phyloP scores from a whole-genome alignment of 2,329 filamentous ascomycete species.

The Colletotrichum simmondsii region DNA sequence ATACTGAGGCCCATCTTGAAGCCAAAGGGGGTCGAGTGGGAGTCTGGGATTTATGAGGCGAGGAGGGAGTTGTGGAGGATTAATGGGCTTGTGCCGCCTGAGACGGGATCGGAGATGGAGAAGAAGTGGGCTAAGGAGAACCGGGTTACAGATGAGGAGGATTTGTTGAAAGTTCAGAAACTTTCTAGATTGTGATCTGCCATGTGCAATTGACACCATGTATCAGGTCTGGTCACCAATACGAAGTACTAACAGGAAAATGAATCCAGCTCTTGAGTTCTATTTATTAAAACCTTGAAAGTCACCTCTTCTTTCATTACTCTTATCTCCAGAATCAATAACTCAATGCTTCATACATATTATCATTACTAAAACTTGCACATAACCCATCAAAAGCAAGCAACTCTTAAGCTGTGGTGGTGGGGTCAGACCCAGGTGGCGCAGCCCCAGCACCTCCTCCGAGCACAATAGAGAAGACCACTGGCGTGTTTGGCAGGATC shows the following conservation, averaged over 20 bases:
- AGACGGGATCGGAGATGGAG: constrained; percentile 4
- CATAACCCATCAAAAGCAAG: neutral
- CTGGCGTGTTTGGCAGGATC: neutral
- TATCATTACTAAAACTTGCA: neutral
- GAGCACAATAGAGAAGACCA: neutral
- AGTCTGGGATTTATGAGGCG: constrained; percentile 23
- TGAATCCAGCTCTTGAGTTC: too few species aligned
- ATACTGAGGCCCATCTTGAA: constrained; percentile 1
- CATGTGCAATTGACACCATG: too few species aligned
- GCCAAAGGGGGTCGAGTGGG: constrained; percentile 13
- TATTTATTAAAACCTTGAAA: too few species aligned
- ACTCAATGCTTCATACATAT: neutral
- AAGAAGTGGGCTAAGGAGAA: neutral
- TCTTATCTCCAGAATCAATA: too few species aligned
- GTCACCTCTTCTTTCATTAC: too few species aligned
- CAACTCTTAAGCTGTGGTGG: neutral
- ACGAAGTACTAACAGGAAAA: too few species aligned
- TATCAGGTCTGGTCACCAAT: too few species aligned
- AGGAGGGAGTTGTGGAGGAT: constrained; percentile 17
- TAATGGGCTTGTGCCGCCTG: neutral
- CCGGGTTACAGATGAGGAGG: neutral
- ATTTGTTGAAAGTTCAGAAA: neutral
- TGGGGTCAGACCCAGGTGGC: neutral
- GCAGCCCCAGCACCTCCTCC: neutral
- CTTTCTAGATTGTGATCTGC: neutral